Percentiles rank a stretch among this genome's conserved stretches.
Evolutionary conservation across 495 filamentous ascomycete species (phyloP).

Genomic region (Collariella sp.): DNA sequence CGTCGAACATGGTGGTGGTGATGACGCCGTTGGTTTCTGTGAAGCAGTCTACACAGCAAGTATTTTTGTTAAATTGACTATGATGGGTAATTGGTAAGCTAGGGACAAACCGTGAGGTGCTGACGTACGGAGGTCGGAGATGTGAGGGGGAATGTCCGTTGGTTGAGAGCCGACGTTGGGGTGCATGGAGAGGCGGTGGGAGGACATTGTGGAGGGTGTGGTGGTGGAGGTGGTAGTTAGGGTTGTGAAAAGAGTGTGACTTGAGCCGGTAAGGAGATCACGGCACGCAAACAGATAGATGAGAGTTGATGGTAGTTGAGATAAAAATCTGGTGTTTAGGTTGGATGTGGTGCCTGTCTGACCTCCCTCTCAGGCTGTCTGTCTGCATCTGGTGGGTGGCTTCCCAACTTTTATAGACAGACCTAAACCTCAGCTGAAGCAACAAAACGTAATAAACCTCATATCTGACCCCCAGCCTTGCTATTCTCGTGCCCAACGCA

Average conservation of each 20-base stretch:
- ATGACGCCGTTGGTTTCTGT: constrained; percentile 52
- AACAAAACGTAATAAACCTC: too few species aligned
- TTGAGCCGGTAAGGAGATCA: not conserved
- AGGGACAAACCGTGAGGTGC: not conserved
- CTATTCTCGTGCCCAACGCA: not conserved
- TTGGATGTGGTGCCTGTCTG: too few species aligned
- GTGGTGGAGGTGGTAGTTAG: not conserved
- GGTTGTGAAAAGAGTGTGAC: not conserved
- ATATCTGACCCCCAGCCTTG: not conserved
- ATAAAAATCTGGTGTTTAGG: too few species aligned
- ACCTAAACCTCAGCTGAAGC: too few species aligned
- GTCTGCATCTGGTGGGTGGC: too few species aligned
- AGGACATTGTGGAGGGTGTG: constrained; percentile 11
- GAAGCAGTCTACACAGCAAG: constrained; percentile 39
- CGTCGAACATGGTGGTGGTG: constrained; percentile 44
- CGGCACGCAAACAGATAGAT: too few species aligned
- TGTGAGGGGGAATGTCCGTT: constrained; percentile 25
- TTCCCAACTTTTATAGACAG: too few species aligned
- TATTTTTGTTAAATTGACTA: too few species aligned
- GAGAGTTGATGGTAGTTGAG: too few species aligned
- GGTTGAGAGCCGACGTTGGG: constrained; percentile 5
- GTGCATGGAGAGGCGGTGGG: constrained; percentile 14
- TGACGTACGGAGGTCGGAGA: constrained; percentile 30
- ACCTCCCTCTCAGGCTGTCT: too few species aligned
- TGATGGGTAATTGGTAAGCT: too few species aligned